Conservation (phyloP, 495 filamentous ascomycete species). For the Venustampulla echinocandica region DNA sequence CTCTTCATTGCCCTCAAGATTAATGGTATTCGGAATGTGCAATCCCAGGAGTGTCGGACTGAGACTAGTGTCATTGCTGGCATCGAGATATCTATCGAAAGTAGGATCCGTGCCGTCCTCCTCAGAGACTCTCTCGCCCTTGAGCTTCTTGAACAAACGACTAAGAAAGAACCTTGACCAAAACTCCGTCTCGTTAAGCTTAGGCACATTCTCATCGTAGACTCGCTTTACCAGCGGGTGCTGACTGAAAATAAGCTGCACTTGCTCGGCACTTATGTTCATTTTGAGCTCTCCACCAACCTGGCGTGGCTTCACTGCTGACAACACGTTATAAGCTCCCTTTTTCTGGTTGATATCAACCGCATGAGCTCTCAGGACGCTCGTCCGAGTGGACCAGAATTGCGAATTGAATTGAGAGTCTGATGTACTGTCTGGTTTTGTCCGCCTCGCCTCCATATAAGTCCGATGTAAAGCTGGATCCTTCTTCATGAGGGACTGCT, state of each 20-base stretch:
- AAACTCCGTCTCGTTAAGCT: constrained; percentile 68
- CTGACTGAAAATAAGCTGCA: constrained; percentile 84
- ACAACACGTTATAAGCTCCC: constrained; percentile 86
- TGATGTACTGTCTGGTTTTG: constrained; percentile 73
- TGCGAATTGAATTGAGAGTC: constrained; percentile 71
- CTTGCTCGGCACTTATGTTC: constrained; percentile 84
- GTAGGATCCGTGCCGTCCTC: constrained; percentile 61
- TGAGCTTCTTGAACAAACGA: constrained; percentile 80
- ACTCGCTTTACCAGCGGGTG: constrained; percentile 85
- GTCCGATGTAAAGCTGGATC: constrained; percentile 64
- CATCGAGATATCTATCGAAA: constrained; percentile 75
- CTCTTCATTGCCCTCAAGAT: constrained; percentile 88
- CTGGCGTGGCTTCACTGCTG: constrained; percentile 73
- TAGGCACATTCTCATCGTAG: constrained; percentile 89
- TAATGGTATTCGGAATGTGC: constrained; percentile 78
- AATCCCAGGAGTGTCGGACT: constrained; percentile 42
- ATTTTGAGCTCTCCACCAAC: constrained; percentile 71
- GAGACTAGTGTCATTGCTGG: constrained; percentile 49
- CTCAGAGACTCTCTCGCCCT: constrained; percentile 74
- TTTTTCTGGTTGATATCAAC: constrained; percentile 78
- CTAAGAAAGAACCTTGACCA: constrained; percentile 91
- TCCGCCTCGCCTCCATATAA: constrained; percentile 68
- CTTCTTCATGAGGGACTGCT: constrained; percentile 74
- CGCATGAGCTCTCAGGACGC: constrained; percentile 78
- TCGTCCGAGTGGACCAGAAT: constrained; percentile 85